Evolutionary conservation across 2,329 filamentous ascomycete species (phyloP), one percentile per base, ranked within the genome.

Genomic region (Ceratocystis destructans): DNA sequence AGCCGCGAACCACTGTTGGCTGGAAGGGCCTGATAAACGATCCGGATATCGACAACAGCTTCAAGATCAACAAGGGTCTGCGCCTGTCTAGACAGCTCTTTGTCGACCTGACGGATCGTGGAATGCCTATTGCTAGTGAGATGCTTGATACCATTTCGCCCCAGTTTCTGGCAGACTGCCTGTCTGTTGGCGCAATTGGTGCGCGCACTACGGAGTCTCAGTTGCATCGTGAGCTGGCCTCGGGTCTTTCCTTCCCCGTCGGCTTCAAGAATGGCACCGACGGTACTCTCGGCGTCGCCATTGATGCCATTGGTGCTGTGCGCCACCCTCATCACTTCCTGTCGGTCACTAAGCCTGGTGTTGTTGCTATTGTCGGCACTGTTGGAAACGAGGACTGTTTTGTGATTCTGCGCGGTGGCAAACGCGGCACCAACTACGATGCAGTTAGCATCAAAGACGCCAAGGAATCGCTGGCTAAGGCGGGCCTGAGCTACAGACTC

Each of bases 221-320:
- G 79, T 82, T 97, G 69, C 94, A 99, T 77, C 87, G 94, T 66
- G 94, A 99, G 78, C 80, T 99, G 69, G 93, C 94, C 25, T 94
- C 89, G 64, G 94, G 94, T 73, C 81, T 97, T 45, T 95, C 89
- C 71, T 97, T 96, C 87, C 94, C 94, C 1, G 91, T 99, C 10
- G 94, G 94, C 64, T 99, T 99, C 88, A 99, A 99, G 84, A 99
- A 99, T 77, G 94, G 94, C 70, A 99, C 94, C 41, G 94, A 99
- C 75, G 94, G 94, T 64, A 88, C 87, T 7, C 79, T 97, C 61
- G 84, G 87, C 66, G 92, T 97, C 3, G 92, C 94, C 12, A 90
- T 97, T 71, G 94, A 99, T 74, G 94, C 94, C 63, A 96, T 97
- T 75, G 91, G 92, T 69, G 90, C 94, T 17, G 93, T 95, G 63